Conservation (phyloP, 441 rosid genomes). For the Geranium incanum region DNA sequence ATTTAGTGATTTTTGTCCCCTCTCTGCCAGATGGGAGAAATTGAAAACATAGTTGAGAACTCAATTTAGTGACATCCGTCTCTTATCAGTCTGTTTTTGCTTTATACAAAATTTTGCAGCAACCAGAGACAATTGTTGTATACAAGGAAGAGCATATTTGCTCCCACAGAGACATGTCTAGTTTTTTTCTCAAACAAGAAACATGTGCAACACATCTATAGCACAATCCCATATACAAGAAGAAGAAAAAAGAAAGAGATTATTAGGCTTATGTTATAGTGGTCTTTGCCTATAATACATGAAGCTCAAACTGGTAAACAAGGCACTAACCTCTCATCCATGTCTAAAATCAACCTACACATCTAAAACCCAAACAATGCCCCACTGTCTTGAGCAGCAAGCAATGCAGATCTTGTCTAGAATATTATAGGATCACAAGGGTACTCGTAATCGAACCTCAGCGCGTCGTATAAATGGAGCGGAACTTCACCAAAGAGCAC, state of each 20-base stretch:
- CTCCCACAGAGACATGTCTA: too few relatives aligned
- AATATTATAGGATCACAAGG: slow-evolving; percentile 48
- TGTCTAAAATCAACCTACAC: slow-evolving; percentile 20
- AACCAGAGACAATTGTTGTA: neutral
- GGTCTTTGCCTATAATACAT: slow-evolving; percentile 24
- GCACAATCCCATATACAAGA: slow-evolving; percentile 11
- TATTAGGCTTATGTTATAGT: slow-evolving; percentile 17
- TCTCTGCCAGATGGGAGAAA: too few relatives aligned
- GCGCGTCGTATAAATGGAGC: slow-evolving; percentile 35
- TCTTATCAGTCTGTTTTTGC: neutral
- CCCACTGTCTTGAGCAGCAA: slow-evolving; percentile 18
- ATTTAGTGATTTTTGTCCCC: too few relatives aligned
- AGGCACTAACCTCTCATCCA: slow-evolving; percentile 27
- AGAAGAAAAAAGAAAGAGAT: slow-evolving; percentile 18
- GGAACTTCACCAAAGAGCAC: slow-evolving; percentile 42
- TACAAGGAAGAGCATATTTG: too few relatives aligned
- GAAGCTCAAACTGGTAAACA: slow-evolving; percentile 26
- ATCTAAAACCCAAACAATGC: slow-evolving; percentile 21
- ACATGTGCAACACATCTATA: slow-evolving; percentile 11
- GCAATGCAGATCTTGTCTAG: slow-evolving; percentile 43
- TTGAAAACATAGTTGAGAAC: too few relatives aligned
- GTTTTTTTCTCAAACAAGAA: too few relatives aligned
- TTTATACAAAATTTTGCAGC: slow-evolving; percentile 14
- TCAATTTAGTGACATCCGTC: too few relatives aligned
- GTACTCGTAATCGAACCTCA: slow-evolving; percentile 56